Conservation (phyloP, 1,139 yeast species). For the Ogataea hybrid region DNA sequence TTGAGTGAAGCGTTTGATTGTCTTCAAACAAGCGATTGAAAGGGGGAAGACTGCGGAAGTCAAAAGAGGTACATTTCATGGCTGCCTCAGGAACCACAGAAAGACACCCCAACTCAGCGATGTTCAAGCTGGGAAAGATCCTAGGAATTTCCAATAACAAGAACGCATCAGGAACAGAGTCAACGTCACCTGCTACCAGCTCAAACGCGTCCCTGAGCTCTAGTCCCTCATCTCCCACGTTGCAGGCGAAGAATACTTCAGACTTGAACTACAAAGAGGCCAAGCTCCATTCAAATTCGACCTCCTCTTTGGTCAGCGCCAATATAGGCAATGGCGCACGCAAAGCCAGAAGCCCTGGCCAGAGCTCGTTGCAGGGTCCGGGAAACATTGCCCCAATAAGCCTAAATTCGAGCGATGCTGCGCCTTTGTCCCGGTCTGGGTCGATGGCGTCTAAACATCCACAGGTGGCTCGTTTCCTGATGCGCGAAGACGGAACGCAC, state of each 20-base stretch:
- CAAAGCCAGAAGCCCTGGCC: constrained; percentile 6
- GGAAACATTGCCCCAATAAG: constrained; percentile 6
- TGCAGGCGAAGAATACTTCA: constrained; percentile 1
- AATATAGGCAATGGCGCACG: constrained; percentile 1
- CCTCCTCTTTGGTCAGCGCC: constrained; percentile 8
- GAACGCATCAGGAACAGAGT: constrained; percentile 1
- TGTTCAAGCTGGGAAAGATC: constrained; percentile 33
- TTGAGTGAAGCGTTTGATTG: constrained; percentile 4
- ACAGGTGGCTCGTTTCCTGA: constrained; percentile 42
- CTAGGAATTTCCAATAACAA: constrained; percentile 25
- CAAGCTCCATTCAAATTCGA: constrained; percentile 5
- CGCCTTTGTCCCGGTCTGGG: constrained; percentile 18
- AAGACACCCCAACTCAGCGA: constrained; percentile 27
- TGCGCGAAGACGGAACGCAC: constrained; percentile 68
- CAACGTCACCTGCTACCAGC: constrained; percentile 10
- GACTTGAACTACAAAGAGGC: constrained; percentile 1
- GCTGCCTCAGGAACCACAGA: constrained; percentile 9
- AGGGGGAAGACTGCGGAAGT: not conserved
- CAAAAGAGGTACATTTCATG: not conserved
- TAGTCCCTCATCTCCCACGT: constrained; percentile 10
- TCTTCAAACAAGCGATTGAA: not conserved
- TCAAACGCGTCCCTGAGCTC: constrained; percentile 12
- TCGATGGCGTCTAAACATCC: constrained; percentile 17
- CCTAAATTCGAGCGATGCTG: constrained; percentile 2
- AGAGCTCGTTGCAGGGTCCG: not conserved